phyloP scores from a whole-genome alignment of 352 stramenopile species.

The Phytophthora fragariaefolia region DNA sequence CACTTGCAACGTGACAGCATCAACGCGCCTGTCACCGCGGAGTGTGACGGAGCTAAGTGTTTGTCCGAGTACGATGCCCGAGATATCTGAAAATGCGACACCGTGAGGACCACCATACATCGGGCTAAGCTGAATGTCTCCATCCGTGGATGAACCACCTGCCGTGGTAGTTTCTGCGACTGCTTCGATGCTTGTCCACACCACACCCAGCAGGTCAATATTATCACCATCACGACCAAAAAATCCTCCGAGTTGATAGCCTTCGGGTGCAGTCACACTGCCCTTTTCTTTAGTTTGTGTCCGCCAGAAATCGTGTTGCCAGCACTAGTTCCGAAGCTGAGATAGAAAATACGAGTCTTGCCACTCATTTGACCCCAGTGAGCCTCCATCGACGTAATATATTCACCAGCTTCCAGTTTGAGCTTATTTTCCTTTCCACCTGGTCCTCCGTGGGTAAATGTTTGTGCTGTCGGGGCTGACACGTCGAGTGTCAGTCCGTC shows the following conservation, averaged over 20 bases:
- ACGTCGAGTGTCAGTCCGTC: conserved; percentile 12
- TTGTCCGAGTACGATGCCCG: conserved; percentile 6
- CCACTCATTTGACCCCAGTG: background rate
- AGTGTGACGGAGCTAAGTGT: conserved; percentile 11
- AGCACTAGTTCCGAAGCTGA: conserved; percentile 4
- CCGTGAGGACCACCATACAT: conserved; percentile 4
- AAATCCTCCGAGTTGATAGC: conserved; percentile 20
- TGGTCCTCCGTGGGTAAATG: conserved; percentile 14
- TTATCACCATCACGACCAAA: conserved; percentile 13
- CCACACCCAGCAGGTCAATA: conserved; percentile 16
- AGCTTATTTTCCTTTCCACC: conserved; percentile 7
- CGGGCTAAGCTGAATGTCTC: conserved; percentile 16
- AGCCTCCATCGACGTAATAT: conserved; percentile 10
- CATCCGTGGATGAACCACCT: conserved; percentile 12
- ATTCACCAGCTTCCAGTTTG: background rate
- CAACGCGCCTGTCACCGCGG: conserved; percentile 34
- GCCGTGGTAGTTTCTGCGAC: conserved; percentile 7
- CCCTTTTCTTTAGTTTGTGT: background rate
- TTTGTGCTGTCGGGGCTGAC: background rate
- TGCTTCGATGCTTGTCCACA: conserved; percentile 19
- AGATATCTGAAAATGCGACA: conserved; percentile 14
- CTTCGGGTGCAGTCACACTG: conserved; percentile 13
- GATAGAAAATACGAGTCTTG: conserved; percentile 7
- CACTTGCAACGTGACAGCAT: conserved; percentile 41
- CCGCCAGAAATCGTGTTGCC: conserved; percentile 2